These are phyloP conservation scores for Hymenoscyphus fructigenus DNA, from an alignment of 2,329 filamentous ascomycete species.

Conservation along the genomic window DNA sequence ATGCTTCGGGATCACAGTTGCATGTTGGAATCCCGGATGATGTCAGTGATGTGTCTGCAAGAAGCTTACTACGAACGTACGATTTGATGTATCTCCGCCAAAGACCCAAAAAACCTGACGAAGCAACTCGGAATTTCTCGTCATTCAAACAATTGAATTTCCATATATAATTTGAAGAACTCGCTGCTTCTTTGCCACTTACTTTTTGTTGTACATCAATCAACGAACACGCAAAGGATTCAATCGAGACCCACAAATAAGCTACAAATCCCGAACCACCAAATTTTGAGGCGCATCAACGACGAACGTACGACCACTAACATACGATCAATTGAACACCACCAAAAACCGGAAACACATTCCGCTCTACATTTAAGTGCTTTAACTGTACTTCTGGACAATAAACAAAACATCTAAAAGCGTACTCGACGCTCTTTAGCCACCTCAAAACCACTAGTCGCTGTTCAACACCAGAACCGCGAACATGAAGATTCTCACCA, in stretches of 20 bases:
- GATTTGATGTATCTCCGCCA: slow-evolving; percentile 5
- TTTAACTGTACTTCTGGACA: neutral
- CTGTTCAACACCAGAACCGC: neutral
- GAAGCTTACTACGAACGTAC: slow-evolving; percentile 4
- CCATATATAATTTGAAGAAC: neutral
- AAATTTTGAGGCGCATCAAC: neutral
- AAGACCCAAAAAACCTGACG: neutral
- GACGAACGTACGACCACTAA: neutral
- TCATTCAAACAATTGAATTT: neutral
- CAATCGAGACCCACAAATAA: neutral
- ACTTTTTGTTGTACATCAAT: neutral
- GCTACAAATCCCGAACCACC: neutral
- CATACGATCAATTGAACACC: slow-evolving; percentile 3
- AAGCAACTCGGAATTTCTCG: neutral
- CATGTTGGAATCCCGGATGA: neutral
- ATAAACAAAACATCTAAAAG: neutral
- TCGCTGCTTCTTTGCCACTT: neutral
- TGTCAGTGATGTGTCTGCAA: slow-evolving; percentile 2
- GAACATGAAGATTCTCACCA: slow-evolving; percentile 89
- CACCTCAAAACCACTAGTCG: neutral
- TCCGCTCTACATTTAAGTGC: neutral
- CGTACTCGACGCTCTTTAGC: neutral
- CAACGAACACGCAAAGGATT: neutral
- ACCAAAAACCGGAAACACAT: neutral
- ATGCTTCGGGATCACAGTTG: slow-evolving; percentile 7